Conservation (phyloP, 2,329 filamentous ascomycete species). For the Calcarisporium arbuscula region DNA sequence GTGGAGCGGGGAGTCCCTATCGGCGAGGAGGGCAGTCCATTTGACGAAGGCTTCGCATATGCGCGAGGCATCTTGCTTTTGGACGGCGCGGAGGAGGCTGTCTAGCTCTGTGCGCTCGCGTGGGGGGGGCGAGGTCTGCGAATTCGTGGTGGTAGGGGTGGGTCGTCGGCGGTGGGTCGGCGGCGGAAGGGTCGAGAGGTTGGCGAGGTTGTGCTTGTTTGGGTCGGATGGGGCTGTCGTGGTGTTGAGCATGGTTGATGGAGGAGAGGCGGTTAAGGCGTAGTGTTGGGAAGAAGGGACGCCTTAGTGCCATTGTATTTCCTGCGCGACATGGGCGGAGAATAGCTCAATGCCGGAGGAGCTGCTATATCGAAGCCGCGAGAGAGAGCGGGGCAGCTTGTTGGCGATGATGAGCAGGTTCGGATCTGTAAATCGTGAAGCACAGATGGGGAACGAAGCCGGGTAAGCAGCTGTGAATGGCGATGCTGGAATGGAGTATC, state of each 20-base stretch:
- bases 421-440: too few relatives aligned
- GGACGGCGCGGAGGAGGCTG: slow-evolving; percentile 24
- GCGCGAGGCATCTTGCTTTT: slow-evolving; percentile 16
- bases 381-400: too few relatives aligned
- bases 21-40: slow-evolving; percentile 19
- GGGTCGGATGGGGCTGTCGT: slow-evolving; percentile 16
- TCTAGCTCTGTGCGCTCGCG: slow-evolving; percentile 14
- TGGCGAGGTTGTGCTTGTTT: slow-evolving; percentile 17
- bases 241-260: slow-evolving; percentile 13
- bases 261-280: slow-evolving; percentile 14
- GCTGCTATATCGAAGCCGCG: too few relatives aligned
- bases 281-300: slow-evolving; percentile 16
- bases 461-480: too few relatives aligned
- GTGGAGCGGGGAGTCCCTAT: slow-evolving; percentile 12
- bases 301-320: slow-evolving; percentile 24
- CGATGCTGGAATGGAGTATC: too few relatives aligned
- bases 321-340: too few relatives aligned
- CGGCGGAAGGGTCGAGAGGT: slow-evolving; percentile 16
- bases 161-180: slow-evolving; percentile 5
- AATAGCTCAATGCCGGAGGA: too few relatives aligned
- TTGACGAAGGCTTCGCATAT: slow-evolving; percentile 19
- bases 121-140: slow-evolving; percentile 9
- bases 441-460: too few relatives aligned
- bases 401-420: too few relatives aligned
- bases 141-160: slow-evolving; percentile 5